Evolutionary conservation across 2,329 filamentous ascomycete genomes (phyloP).

Genomic region (Fusarium protoensiforme): DNA sequence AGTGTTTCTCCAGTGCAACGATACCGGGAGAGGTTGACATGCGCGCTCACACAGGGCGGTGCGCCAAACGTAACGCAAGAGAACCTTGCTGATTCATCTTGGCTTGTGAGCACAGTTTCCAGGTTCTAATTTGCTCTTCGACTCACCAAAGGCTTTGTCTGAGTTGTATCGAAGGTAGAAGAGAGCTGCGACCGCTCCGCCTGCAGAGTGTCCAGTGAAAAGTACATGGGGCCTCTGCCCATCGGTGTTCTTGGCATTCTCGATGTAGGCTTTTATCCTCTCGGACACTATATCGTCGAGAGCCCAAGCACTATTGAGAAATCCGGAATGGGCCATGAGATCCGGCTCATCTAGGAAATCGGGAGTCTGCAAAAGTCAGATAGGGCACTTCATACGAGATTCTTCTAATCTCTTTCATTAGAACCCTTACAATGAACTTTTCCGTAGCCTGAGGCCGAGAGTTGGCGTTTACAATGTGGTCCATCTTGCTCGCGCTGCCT

Average conservation of each 20-base stretch:
- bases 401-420: neutral
- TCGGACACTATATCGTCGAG: constrained; percentile 12
- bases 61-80: constrained; percentile 39
- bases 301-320: constrained; percentile 29
- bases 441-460: constrained; percentile 4
- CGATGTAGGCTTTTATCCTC: constrained; percentile 9
- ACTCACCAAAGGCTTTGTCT: constrained; percentile 13
- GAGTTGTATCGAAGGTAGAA: constrained; percentile 30
- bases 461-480: constrained; percentile 37
- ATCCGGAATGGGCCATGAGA: constrained; percentile 31
- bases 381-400: neutral
- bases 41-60: constrained; percentile 28
- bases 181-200: constrained; percentile 24
- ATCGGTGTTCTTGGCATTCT: neutral
- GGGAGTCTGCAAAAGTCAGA: constrained; percentile 2
- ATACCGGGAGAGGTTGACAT: constrained; percentile 13
- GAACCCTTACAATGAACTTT: constrained; percentile 29
- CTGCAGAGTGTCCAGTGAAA: constrained; percentile 40
- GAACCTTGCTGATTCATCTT: constrained; percentile 18
- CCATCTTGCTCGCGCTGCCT: constrained; percentile 38
- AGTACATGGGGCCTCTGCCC: constrained; percentile 24
- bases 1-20: constrained; percentile 4
- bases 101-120: neutral
- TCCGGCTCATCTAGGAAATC: neutral
- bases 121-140: neutral